phyloP scores from a whole-genome alignment of 106 monocot genomes.

The Acorus gramineus region DNA sequence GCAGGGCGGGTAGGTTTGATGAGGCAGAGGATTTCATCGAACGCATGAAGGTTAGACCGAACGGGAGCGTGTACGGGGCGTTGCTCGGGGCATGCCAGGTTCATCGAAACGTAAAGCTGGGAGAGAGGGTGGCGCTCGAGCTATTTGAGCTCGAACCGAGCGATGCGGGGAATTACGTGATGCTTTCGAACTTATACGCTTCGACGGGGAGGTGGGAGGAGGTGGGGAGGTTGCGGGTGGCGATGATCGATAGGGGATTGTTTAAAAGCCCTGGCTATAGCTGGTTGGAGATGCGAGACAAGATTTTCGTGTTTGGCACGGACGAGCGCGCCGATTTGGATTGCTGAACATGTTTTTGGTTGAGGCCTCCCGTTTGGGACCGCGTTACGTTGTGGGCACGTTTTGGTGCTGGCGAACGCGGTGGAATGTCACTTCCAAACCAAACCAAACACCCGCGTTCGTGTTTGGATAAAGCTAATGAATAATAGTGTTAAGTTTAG shows the following conservation, averaged over 20 bases:
- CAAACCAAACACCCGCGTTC: too few relatives aligned
- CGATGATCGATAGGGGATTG: slow-evolving; percentile 24
- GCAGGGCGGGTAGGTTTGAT: slow-evolving; percentile 32
- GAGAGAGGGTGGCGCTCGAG: slow-evolving; percentile 24
- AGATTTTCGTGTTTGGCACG: slow-evolving; percentile 30
- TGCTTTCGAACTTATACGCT: slow-evolving; percentile 41
- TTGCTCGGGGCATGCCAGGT: slow-evolving; percentile 48
- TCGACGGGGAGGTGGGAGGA: slow-evolving; percentile 31
- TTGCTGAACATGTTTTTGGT: too few relatives aligned
- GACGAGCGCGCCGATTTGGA: slow-evolving; percentile 11
- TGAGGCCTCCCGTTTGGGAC: too few relatives aligned
- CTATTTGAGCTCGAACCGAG: slow-evolving; percentile 34
- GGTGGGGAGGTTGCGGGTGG: slow-evolving; percentile 19
- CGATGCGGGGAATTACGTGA: slow-evolving; percentile 33
- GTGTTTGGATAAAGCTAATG: too few relatives aligned
- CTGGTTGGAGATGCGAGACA: slow-evolving; percentile 37
- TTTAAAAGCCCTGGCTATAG: slow-evolving; percentile 26
- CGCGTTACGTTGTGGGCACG: too few relatives aligned
- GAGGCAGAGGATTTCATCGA: slow-evolving; percentile 31
- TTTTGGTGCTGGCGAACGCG: too few relatives aligned
- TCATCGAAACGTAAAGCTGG: slow-evolving; percentile 32
- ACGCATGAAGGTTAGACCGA: slow-evolving; percentile 21
- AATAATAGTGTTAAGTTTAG: too few relatives aligned
- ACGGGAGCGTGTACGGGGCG: slow-evolving; percentile 24
- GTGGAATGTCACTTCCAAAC: too few relatives aligned